These are phyloP conservation scores for Oropetium thomaeum DNA, from an alignment of 176 grass and related monocot genomes.

Conservation along the genomic window DNA sequence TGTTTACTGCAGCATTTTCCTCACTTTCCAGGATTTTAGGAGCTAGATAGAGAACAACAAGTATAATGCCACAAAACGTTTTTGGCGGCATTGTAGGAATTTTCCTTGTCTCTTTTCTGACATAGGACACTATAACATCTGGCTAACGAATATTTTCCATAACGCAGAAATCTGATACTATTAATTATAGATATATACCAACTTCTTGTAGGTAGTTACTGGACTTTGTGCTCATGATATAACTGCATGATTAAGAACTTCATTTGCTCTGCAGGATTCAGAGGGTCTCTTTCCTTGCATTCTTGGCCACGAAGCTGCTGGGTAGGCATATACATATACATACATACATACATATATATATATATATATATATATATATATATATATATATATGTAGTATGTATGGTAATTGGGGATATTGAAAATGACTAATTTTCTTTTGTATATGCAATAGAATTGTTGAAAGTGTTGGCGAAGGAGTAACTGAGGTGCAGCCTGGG, in stretches of 20 bases:
- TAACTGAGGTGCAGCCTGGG: conserved; percentile 83
- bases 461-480: conserved; percentile 95
- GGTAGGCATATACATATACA: conserved; percentile 56
- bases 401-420: neutral
- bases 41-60: neutral
- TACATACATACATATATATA: too few species aligned
- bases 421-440: neutral
- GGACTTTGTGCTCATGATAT: neutral
- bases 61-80: neutral
- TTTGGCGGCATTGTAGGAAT: neutral
- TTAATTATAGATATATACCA: neutral
- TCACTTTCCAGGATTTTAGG: neutral
- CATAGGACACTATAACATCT: neutral
- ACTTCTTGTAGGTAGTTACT: neutral
- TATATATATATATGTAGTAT: too few species aligned
- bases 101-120: neutral
- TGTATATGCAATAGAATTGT: conserved; percentile 48
- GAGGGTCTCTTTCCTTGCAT: conserved; percentile 99
- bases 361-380: too few species aligned
- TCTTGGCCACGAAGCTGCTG: conserved; percentile 95
- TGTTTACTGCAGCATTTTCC: neutral
- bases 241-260: neutral
- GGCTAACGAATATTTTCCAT: neutral
- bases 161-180: neutral
- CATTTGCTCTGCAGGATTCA: conserved; percentile 64